Evolutionary conservation across 2,329 filamentous ascomycete genomes (phyloP).

Genomic region (Colletotrichum simmondsii): DNA sequence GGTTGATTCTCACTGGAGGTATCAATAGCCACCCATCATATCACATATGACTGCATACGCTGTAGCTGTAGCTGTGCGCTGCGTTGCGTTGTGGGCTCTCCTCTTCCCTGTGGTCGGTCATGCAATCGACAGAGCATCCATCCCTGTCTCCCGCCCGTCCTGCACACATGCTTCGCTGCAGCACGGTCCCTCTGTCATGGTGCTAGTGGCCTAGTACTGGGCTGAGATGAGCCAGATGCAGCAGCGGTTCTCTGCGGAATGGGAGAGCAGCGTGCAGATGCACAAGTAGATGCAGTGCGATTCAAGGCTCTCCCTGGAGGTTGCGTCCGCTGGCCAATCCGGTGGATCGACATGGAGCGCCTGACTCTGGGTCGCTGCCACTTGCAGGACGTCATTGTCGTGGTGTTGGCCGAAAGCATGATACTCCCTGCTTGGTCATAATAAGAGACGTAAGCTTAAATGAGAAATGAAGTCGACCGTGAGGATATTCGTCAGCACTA

Average conservation of each 20-base stretch:
- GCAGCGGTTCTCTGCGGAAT: not conserved
- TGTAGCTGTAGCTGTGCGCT: not conserved
- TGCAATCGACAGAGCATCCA: conserved; percentile 22
- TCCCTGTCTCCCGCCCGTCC: conserved; percentile 30
- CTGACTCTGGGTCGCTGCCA: conserved; percentile 33
- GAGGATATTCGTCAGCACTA: conserved; percentile 24
- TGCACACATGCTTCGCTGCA: conserved; percentile 25
- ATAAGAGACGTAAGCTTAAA: not conserved
- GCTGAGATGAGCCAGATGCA: conserved; percentile 27
- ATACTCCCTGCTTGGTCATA: not conserved
- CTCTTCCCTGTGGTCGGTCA: not conserved
- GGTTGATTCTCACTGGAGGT: conserved; percentile 8
- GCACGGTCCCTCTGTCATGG: conserved; percentile 7
- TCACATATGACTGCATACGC: conserved; percentile 23
- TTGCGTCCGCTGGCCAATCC: conserved; percentile 30
- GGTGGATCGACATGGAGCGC: conserved; percentile 15
- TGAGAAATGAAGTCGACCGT: not conserved
- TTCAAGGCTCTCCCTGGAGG: conserved; percentile 3
- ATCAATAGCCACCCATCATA: conserved; percentile 2
- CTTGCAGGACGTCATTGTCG: conserved; percentile 33
- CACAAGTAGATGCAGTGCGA: conserved; percentile 31
- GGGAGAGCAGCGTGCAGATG: conserved; percentile 24
- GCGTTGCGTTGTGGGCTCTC: not conserved
- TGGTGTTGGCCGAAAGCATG: conserved; percentile 17
- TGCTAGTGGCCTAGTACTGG: conserved; percentile 27